Evolutionary conservation across 805 yeast species (phyloP).

Genomic region (Wickerhamiella siamensis): DNA sequence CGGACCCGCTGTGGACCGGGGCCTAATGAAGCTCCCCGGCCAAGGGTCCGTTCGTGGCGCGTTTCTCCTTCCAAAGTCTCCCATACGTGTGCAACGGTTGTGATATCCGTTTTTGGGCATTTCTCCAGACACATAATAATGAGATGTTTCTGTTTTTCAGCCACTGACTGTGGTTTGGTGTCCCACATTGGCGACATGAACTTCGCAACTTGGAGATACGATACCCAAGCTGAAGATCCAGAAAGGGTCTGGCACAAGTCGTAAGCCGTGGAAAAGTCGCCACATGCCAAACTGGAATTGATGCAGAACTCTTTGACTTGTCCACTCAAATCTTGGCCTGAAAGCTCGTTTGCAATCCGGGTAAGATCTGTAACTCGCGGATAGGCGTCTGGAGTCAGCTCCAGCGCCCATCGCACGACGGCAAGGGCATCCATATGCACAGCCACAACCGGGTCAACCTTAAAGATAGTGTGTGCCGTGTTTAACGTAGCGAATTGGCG

Average conservation of each 20-base stretch:
- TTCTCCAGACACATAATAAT: constrained; percentile 37
- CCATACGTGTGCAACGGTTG: constrained; percentile 51
- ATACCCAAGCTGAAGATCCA: constrained; percentile 41
- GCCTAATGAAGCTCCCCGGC: neutral
- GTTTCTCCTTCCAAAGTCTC: constrained; percentile 14
- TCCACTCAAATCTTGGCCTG: neutral
- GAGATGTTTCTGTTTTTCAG: constrained; percentile 40
- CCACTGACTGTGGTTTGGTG: constrained; percentile 29
- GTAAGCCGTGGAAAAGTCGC: constrained; percentile 48
- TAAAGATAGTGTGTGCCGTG: constrained; percentile 2
- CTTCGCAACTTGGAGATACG: constrained; percentile 63
- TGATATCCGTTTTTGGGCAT: constrained; percentile 42
- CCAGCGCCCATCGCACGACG: constrained; percentile 5
- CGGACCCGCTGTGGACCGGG: neutral
- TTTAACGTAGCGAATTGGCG: neutral
- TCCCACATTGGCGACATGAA: constrained; percentile 35
- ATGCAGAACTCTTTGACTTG: constrained; percentile 31
- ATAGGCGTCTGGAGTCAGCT: neutral
- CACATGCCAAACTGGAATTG: constrained; percentile 49
- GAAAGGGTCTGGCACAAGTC: constrained; percentile 21
- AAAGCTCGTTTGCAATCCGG: neutral
- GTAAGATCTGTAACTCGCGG: neutral
- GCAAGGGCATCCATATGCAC: neutral
- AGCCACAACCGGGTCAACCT: neutral
- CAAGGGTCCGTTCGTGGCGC: neutral